Percentiles rank a stretch among this genome's conserved stretches.
Conservation (phyloP, 2,329 filamentous ascomycete genomes). For the Clarireedia hainanense region DNA sequence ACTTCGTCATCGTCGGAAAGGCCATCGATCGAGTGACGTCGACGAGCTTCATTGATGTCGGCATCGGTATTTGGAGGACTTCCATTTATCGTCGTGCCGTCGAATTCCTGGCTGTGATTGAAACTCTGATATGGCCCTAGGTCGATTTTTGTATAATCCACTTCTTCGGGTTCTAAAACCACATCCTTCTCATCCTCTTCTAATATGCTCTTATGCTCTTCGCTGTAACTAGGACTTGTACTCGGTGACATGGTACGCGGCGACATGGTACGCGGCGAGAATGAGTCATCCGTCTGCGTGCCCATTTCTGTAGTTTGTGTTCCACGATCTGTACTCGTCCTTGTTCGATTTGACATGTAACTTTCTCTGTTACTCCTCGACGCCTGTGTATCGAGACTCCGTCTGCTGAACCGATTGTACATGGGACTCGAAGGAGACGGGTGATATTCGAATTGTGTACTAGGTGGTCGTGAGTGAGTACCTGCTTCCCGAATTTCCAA, state of each 20-base stretch:
- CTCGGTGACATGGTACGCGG: slow-evolving; percentile 39
- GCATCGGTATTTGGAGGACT: slow-evolving; percentile 24
- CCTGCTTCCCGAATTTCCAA: slow-evolving; percentile 89
- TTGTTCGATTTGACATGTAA: slow-evolving; percentile 56
- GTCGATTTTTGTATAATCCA: slow-evolving; percentile 54
- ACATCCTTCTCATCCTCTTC: slow-evolving; percentile 30
- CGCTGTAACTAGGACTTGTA: slow-evolving; percentile 47
- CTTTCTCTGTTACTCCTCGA: slow-evolving; percentile 63
- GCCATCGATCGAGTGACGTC: slow-evolving; percentile 36
- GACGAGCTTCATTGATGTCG: slow-evolving; percentile 28
- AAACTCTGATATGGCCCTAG: slow-evolving; percentile 34
- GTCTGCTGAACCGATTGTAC: slow-evolving; percentile 45
- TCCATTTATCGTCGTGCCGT: slow-evolving; percentile 28
- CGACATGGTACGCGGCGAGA: slow-evolving; percentile 37
- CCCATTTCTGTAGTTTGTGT: slow-evolving; percentile 60
- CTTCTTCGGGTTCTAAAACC: slow-evolving; percentile 40
- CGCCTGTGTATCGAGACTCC: slow-evolving; percentile 60
- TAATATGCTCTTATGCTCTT: slow-evolving; percentile 25
- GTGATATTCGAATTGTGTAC: slow-evolving; percentile 76
- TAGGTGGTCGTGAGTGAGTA: slow-evolving; percentile 61
- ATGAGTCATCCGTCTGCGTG: slow-evolving; percentile 49
- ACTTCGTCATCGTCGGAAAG: slow-evolving; percentile 42
- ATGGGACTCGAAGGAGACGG: slow-evolving; percentile 69
- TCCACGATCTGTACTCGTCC: slow-evolving; percentile 48
- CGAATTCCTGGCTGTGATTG: slow-evolving; percentile 25